Conservation (phyloP, 257 asterid species). For the Parsonsia alboflavescens region DNA sequence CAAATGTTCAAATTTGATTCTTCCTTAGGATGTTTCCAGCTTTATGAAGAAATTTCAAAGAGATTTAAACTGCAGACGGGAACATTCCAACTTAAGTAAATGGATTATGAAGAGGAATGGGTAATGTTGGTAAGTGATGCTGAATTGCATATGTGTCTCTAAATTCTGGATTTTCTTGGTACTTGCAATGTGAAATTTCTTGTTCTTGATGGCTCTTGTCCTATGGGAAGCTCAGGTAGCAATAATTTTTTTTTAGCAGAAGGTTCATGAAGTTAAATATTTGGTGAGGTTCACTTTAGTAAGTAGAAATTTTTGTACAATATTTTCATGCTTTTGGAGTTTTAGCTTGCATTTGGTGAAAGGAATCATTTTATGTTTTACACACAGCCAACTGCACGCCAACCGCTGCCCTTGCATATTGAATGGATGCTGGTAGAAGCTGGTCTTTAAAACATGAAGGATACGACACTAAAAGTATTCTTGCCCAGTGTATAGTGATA, state of each 20-base stretch:
- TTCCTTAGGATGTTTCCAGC: slow-evolving; percentile 42
- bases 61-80: slow-evolving; percentile 64
- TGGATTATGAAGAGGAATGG: slow-evolving; percentile 95
- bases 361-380: neutral
- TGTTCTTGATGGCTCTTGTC: slow-evolving; percentile 46
- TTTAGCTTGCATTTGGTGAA: neutral
- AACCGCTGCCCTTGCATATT: neutral
- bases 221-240: slow-evolving; percentile 70
- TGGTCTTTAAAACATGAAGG: neutral
- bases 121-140: slow-evolving; percentile 81
- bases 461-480: neutral
- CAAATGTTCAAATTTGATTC: slow-evolving; percentile 60
- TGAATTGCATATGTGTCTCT: slow-evolving; percentile 75
- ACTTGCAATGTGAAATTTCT: slow-evolving; percentile 51
- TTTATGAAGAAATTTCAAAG: slow-evolving; percentile 67
- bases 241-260: slow-evolving; percentile 34
- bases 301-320: neutral
- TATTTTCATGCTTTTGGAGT: neutral
- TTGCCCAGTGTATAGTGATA: neutral
- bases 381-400: neutral
- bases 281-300: neutral
- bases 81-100: slow-evolving; percentile 72
- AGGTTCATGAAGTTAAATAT: neutral
- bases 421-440: neutral
- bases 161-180: slow-evolving; percentile 48